Evolutionary conservation across 495 filamentous ascomycete species (phyloP).

Genomic region (Daldinia grandis): DNA sequence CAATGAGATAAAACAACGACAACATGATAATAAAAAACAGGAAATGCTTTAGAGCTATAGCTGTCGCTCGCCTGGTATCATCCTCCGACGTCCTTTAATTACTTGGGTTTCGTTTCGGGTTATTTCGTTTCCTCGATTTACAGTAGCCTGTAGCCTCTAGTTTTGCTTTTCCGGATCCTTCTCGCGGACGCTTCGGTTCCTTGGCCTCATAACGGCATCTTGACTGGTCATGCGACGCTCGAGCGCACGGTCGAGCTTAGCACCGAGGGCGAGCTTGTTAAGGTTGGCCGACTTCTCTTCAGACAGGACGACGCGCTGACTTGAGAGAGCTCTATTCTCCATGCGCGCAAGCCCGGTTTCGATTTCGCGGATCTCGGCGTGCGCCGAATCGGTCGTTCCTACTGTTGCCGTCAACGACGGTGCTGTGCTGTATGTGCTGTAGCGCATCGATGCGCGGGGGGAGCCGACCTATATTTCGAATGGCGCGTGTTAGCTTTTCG

Average conservation of each 20-base stretch:
- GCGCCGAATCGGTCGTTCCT: conserved; percentile 64
- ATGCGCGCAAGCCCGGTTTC: conserved; percentile 86
- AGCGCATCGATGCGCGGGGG: conserved; percentile 75
- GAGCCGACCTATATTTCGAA: conserved; percentile 34
- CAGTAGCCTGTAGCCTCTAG: neutral
- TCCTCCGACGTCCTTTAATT: conserved; percentile 14
- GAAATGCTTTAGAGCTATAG: conserved; percentile 10
- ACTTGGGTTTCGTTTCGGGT: neutral
- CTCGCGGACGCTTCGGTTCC: conserved; percentile 52
- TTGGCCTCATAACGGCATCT: conserved; percentile 83
- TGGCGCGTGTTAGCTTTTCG: neutral
- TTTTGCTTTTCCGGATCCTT: conserved; percentile 44
- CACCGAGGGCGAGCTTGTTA: conserved; percentile 88
- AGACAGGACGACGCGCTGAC: conserved; percentile 85
- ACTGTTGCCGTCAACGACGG: conserved; percentile 75
- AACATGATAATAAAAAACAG: conserved; percentile 5
- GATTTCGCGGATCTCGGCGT: conserved; percentile 81
- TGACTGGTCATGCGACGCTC: conserved; percentile 88
- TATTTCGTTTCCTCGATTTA: neutral
- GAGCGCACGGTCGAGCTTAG: conserved; percentile 93
- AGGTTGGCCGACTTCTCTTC: conserved; percentile 85
- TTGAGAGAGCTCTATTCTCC: conserved; percentile 84
- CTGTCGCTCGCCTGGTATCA: conserved; percentile 35
- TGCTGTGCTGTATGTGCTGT: conserved; percentile 80
- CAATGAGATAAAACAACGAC: conserved; percentile 9